Base-by-base conservation (phyloP, 495 filamentous ascomycete genomes). In the Penicillium atrosanguineum region DNA sequence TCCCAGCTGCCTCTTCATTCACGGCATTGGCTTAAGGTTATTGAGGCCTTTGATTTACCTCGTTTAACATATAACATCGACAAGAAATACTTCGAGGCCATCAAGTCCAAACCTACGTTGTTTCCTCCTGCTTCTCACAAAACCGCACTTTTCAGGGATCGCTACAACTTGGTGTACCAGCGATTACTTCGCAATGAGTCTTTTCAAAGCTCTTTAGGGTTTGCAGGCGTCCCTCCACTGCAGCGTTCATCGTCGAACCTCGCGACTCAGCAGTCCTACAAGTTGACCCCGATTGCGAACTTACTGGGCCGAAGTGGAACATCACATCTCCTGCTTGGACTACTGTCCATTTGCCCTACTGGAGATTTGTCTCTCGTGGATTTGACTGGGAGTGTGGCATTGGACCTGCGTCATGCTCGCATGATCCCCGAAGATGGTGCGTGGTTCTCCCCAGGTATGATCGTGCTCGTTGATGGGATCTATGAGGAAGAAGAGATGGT, bases 371-470 rank as follows among this genome's bases (percentile, higher is more conserved):
- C 90, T 9, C 83, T 98, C 26, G 86, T 82, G 46, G 94, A 98
- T 60, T 68, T 89, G 26, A 93, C 93, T 1, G 94, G 93, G 23
- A 90, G 87, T 46, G 95, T 97, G 57, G 75, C 82, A 9, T 77
- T 98, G 15, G 90, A 97, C 57, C 69, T 97, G 16, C 83, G 84
- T 16, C 87, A 94, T 61, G 90, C 91, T 0, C 82, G 83, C 19
- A 81, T 87, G 36, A 85, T 96, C 53, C 92, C 91, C 1, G 83
- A 89, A 55, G 85, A 95, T 57, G 91, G 88, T 16, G 87, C 87
- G 7, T 97, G 90, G 87, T 95, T 96, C 62, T 81, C 84, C 0
- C 92, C 94, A 0, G 94, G 94, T 2, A 96, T 96, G 90, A 90
- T 98, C 52, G 87, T 97, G 3, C 77, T 97, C 25, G 83, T 97